phyloP scores from a whole-genome alignment of 768 basidiomycete genomes.

The Cyathus striatus region DNA sequence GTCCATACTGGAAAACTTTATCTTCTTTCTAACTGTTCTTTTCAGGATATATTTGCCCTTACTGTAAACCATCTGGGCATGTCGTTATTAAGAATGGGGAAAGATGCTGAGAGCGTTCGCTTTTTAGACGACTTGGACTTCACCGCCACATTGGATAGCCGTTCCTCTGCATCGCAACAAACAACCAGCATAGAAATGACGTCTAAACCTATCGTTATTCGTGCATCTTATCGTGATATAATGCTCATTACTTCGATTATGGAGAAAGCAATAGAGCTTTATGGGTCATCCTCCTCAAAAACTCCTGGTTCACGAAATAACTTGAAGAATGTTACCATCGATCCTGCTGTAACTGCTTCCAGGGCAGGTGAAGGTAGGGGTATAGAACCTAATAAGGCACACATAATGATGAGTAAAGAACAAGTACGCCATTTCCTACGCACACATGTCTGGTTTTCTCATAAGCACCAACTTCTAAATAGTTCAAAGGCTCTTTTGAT shows the following conservation, averaged over 20 bases:
- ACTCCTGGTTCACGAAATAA: background rate
- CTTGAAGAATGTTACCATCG: no score
- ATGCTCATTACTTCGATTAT: conserved; percentile 81
- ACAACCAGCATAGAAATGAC: conserved; percentile 82
- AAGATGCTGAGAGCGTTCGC: conserved; percentile 73
- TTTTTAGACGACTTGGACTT: conserved; percentile 93
- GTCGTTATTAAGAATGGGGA: conserved; percentile 89
- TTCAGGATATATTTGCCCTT: conserved; percentile 74
- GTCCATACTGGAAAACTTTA: background rate
- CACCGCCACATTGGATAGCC: conserved; percentile 81
- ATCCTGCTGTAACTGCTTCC: no score
- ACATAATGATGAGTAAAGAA: conserved; percentile 64
- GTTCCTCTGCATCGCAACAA: conserved; percentile 62
- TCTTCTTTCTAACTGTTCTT: background rate
- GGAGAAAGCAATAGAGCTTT: conserved; percentile 84
- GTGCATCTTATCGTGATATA: conserved; percentile 95
- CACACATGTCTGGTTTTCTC: no score
- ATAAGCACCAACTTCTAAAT: conserved; percentile 6
- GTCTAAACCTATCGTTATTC: conserved; percentile 79
- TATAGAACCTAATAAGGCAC: conserved; percentile 31
- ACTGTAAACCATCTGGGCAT: conserved; percentile 83
- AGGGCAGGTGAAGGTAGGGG: conserved; percentile 1
- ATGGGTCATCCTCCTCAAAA: conserved; percentile 42
- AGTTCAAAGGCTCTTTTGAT: conserved; percentile 85
- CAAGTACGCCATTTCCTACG: conserved; percentile 47